Evolutionary conservation across 148 eudicot genomes (phyloP).

Genomic region (Nepenthes mirabilis): DNA sequence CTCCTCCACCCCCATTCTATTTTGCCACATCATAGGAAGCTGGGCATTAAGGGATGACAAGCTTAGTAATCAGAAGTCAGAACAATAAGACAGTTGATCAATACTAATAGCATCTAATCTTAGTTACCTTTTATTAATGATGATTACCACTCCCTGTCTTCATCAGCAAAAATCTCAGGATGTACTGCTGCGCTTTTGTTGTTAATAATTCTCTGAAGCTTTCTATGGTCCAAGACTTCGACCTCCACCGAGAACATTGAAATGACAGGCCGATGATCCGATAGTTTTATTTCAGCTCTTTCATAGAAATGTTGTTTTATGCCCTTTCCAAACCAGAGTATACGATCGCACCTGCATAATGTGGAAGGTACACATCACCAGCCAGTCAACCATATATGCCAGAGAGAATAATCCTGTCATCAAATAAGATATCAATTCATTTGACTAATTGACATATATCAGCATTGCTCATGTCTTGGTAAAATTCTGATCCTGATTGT

Average conservation of each 20-base stretch:
- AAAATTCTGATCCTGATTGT: too few relatives aligned
- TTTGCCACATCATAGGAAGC: too few relatives aligned
- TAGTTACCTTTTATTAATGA: too few relatives aligned
- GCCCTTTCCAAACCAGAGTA: constrained; percentile 84
- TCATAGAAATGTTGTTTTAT: constrained; percentile 64
- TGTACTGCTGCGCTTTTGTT: constrained; percentile 64
- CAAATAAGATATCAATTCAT: too few relatives aligned
- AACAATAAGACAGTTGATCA: too few relatives aligned
- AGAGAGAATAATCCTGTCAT: too few relatives aligned
- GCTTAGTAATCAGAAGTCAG: too few relatives aligned
- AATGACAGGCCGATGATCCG: constrained; percentile 93
- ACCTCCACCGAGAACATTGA: constrained; percentile 69
- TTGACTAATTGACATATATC: too few relatives aligned
- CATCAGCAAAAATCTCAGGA: constrained; percentile 44
- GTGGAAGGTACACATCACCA: background rate
- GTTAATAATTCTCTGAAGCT: constrained; percentile 69
- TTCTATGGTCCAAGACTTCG: constrained; percentile 62
- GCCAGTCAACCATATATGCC: background rate
- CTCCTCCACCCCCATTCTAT: too few relatives aligned
- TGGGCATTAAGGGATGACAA: too few relatives aligned
- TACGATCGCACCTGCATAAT: constrained; percentile 80
- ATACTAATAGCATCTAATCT: too few relatives aligned
- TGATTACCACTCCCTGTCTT: background rate
- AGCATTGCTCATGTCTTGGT: too few relatives aligned
- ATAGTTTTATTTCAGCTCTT: constrained; percentile 52